phyloP scores from a whole-genome alignment of 169 alveolate genomes.

The Sarcocystis neurona region DNA sequence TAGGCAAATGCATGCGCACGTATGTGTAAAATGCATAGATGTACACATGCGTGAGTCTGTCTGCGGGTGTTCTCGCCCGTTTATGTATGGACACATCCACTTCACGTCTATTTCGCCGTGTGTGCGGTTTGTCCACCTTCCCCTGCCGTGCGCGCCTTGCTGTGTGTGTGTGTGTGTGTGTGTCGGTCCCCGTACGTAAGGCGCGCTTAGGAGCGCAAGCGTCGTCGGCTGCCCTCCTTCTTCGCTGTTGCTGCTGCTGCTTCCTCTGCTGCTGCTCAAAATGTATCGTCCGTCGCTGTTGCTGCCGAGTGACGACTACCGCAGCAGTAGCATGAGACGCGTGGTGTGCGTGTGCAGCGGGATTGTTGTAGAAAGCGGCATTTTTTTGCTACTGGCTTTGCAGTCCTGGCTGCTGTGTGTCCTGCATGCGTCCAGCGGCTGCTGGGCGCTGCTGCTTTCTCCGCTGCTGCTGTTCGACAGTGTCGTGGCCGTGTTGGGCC shows the following conservation, averaged over 20 bases:
- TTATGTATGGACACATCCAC: too few species aligned
- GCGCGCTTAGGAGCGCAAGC: too few species aligned
- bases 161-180: conserved; percentile 5
- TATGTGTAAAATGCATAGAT: too few species aligned
- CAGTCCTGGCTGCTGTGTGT: not conserved
- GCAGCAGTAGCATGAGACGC: conserved; percentile 23
- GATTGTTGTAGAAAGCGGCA: conserved; percentile 20
- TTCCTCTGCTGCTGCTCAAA: not conserved
- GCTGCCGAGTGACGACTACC: conserved; percentile 56
- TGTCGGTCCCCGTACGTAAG: too few species aligned
- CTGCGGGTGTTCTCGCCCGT: too few species aligned
- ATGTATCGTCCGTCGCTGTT: conserved; percentile 58
- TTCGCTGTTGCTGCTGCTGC: not conserved
- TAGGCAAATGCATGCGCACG: too few species aligned
- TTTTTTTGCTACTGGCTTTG: conserved; percentile 8
- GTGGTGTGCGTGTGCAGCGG: conserved; percentile 48
- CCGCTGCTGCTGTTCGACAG: conserved; percentile 30
- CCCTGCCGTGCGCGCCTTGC: not conserved
- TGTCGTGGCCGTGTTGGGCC: not conserved
- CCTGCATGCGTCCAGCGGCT: not conserved
- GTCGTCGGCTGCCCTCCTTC: too few species aligned
- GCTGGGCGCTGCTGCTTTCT: conserved; percentile 38
- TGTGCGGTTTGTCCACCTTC: too few species aligned
- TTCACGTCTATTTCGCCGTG: too few species aligned
- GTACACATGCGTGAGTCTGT: too few species aligned